Percentiles rank a stretch among this genome's conserved stretches.
phyloP scores from a whole-genome alignment of 345 rosid species.

The Limnanthes douglasii region DNA sequence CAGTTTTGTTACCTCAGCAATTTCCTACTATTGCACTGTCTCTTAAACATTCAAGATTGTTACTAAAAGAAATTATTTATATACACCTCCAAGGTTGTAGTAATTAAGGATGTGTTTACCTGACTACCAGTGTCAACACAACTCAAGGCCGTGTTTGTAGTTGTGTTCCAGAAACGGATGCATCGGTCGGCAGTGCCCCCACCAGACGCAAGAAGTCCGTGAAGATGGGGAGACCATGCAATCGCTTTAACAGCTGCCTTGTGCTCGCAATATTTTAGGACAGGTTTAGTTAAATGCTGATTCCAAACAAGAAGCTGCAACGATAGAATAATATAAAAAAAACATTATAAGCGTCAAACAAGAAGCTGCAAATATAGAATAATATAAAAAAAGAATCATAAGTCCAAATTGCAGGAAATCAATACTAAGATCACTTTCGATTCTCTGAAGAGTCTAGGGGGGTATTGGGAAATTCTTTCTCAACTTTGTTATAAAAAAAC shows the following conservation, averaged over 20 bases:
- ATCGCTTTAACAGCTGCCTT: conserved; percentile 98
- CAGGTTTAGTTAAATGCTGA: conserved; percentile 89
- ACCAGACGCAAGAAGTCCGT: conserved; percentile 97
- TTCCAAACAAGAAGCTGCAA: conserved; percentile 96
- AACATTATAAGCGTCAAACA: conserved; percentile 2
- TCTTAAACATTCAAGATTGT: neutral
- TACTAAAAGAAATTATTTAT: neutral
- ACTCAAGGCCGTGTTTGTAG: conserved; percentile 79
- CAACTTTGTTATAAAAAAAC: no score
- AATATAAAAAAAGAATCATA: conserved; percentile 7
- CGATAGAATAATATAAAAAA: no score
- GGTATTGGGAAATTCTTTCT: no score
- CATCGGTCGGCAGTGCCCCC: conserved; percentile 97
- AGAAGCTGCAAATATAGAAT: neutral
- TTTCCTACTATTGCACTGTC: no score
- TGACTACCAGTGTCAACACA: conserved; percentile 96
- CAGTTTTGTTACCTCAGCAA: no score
- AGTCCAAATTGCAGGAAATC: neutral
- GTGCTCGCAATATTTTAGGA: conserved; percentile 80
- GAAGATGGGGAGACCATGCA: conserved; percentile 99
- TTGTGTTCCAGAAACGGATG: conserved; percentile 96
- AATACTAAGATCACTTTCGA: no score
- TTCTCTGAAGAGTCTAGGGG: no score
- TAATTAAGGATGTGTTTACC: conserved; percentile 21
- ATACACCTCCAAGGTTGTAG: conserved; percentile 5